A percentile compares a stretch with the other conserved stretches of the same genome.
Evolutionary conservation across 1,284 basidiomycete species (phyloP).

Genomic region (Chalciporus sp.): DNA sequence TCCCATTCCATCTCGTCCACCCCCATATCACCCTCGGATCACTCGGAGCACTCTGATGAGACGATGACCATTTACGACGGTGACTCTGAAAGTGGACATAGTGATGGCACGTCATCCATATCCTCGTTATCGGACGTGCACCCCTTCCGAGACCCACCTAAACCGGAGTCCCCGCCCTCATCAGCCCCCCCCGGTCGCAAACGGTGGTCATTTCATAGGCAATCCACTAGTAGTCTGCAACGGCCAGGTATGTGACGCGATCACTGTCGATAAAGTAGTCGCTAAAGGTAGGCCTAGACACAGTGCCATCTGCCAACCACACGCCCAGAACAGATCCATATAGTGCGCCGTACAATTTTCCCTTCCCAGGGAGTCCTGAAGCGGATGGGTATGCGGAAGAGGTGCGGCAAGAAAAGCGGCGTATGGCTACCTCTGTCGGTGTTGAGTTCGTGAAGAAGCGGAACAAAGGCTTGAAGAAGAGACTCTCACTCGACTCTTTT

Average conservation of each 20-base stretch:
- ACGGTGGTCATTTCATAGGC: background rate
- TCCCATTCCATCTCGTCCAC: background rate
- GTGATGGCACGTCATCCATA: background rate
- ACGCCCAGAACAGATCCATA: background rate
- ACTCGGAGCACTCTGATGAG: background rate
- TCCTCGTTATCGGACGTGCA: background rate
- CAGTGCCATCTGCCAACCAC: background rate
- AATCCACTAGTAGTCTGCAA: background rate
- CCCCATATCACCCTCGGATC: background rate
- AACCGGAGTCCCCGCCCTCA: background rate
- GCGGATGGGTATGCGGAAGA: background rate
- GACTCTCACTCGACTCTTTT: background rate
- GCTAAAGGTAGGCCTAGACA: background rate
- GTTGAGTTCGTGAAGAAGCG: background rate
- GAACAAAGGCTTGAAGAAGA: background rate
- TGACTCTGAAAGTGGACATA: background rate
- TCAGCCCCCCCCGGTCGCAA: background rate
- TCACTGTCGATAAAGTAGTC: background rate
- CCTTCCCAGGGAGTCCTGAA: background rate
- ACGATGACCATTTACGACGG: background rate
- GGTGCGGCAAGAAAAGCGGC: background rate
- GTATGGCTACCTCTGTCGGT: background rate
- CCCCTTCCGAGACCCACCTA: background rate
- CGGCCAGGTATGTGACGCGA: background rate
- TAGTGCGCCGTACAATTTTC: background rate